These are phyloP conservation scores for Lasiodiplodia theobromae DNA, from an alignment of 2,329 filamentous ascomycete species.

Conservation along the genomic window DNA sequence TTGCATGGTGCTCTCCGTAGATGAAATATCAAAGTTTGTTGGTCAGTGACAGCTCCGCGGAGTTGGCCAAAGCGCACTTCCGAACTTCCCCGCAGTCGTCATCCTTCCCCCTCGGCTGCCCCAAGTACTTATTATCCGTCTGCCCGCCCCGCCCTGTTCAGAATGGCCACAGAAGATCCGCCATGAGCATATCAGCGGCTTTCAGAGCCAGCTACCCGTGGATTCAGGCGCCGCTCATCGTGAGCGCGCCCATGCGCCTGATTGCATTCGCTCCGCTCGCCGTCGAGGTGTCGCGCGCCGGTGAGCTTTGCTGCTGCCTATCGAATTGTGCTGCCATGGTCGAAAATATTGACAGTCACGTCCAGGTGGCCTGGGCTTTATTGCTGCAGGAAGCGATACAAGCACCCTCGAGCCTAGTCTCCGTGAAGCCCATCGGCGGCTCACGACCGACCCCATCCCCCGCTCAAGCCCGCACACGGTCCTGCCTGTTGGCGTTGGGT, in stretches of 20 bases:
- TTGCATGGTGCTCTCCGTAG: too few species aligned
- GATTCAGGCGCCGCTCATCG: constrained; percentile 64
- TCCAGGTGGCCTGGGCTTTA: constrained; percentile 55
- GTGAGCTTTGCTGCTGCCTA: constrained; percentile 36
- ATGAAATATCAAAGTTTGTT: background rate
- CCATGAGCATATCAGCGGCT: constrained; percentile 1
- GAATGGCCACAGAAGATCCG: background rate
- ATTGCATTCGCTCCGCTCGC: constrained; percentile 65
- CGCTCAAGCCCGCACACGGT: constrained; percentile 34
- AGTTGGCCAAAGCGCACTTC: constrained; percentile 1
- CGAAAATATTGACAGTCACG: background rate
- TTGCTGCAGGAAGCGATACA: constrained; percentile 53
- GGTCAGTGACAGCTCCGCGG: constrained; percentile 13
- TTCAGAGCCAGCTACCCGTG: constrained; percentile 59
- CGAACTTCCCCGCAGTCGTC: constrained; percentile 17
- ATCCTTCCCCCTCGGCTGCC: constrained; percentile 13
- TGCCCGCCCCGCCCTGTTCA: background rate
- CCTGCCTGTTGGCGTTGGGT: constrained; percentile 66
- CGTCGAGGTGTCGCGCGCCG: constrained; percentile 64
- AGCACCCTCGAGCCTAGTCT: constrained; percentile 44
- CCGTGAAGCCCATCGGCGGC: constrained; percentile 32
- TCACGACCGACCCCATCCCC: constrained; percentile 43
- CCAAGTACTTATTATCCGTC: background rate
- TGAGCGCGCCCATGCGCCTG: constrained; percentile 72
- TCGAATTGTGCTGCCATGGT: background rate